Percentiles rank a stretch among this genome's conserved stretches.
Evolutionary conservation across 257 asterid species (phyloP).

Genomic region (Leptodermis oblonga): DNA sequence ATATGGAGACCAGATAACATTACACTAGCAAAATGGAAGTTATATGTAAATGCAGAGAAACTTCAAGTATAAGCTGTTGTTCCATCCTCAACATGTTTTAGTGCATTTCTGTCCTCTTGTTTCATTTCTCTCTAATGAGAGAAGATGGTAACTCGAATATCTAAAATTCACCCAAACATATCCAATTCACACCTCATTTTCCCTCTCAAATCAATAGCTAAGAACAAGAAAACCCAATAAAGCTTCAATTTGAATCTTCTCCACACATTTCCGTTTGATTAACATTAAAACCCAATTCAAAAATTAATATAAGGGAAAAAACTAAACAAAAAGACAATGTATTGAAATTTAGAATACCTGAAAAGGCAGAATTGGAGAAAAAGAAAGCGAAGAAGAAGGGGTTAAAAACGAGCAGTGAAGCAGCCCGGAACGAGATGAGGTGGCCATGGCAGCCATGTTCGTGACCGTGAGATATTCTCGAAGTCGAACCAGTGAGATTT

Average conservation of each 20-base stretch:
- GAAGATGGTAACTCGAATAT: too few species aligned
- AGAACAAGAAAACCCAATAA: background rate
- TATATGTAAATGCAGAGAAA: background rate
- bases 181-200: too few species aligned
- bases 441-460: slow-evolving; percentile 25
- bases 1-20: background rate
- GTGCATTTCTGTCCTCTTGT: too few species aligned
- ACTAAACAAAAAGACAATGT: background rate
- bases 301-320: background rate
- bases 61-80: too few species aligned
- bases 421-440: slow-evolving; percentile 31
- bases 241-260: background rate
- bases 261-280: background rate
- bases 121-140: too few species aligned
- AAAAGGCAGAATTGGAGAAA: slow-evolving; percentile 49
- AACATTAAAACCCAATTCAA: background rate
- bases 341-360: slow-evolving; percentile 33
- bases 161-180: too few species aligned
- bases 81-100: too few species aligned
- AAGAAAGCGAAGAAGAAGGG: slow-evolving; percentile 41
- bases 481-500: slow-evolving; percentile 40
- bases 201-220: too few species aligned
- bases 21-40: background rate
- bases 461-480: slow-evolving; percentile 30
- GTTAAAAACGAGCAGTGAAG: slow-evolving; percentile 57